A percentile compares a stretch with the other conserved stretches of the same genome.
phyloP scores from a whole-genome alignment of 176 grass and related monocot species.

The Stipa capillata region DNA sequence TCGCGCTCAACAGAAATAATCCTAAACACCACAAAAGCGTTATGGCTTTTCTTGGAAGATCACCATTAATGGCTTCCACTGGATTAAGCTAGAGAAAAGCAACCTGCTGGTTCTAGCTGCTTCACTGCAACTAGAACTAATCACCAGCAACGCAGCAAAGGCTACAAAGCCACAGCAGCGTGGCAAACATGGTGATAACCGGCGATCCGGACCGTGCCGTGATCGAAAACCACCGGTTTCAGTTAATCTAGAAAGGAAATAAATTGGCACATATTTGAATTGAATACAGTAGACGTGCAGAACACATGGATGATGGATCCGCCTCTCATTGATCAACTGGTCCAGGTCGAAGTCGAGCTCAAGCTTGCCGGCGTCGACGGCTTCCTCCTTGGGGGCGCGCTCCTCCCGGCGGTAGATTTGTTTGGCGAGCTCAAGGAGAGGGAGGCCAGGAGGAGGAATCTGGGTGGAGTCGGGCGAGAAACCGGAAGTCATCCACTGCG shows the following conservation, averaged over 20 bases:
- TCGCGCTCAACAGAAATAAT: not conserved
- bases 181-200: not conserved
- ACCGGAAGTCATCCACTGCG: slow-evolving; percentile 21
- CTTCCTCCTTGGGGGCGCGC: not conserved
- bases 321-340: not conserved
- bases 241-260: not conserved
- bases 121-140: not conserved
- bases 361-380: not conserved
- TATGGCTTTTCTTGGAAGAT: not conserved
- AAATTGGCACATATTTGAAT: not conserved
- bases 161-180: not conserved
- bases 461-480: not conserved
- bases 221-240: slow-evolving; percentile 21
- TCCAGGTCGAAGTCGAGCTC: not conserved
- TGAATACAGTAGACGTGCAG: not conserved
- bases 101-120: not conserved
- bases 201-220: not conserved
- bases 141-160: not conserved
- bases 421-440: slow-evolving; percentile 1
- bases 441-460: not conserved
- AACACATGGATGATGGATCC: not conserved
- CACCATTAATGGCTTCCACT: not conserved
- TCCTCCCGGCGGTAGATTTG: slow-evolving; percentile 20
- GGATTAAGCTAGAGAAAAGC: not conserved
- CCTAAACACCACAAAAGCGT: not conserved